phyloP scores from a whole-genome alignment of 2,329 filamentous ascomycete genomes.

The Orbilia javanica region DNA sequence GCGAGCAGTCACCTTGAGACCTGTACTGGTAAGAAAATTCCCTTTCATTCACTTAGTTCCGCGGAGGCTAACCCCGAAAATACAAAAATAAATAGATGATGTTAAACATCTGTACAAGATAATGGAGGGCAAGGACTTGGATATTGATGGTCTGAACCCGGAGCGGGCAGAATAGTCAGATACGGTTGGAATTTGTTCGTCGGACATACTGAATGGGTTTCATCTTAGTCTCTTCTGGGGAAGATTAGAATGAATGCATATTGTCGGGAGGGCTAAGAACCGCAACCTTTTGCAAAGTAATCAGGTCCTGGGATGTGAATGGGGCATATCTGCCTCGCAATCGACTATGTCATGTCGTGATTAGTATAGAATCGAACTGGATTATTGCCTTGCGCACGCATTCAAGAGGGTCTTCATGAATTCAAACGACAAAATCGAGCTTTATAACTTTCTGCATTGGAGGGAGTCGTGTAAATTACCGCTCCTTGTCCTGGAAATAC shows the following conservation, averaged over 20 bases:
- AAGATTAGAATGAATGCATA: background rate
- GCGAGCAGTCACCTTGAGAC: conserved; percentile 98
- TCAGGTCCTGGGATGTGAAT: background rate
- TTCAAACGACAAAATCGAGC: too few species aligned
- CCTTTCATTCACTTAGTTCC: background rate
- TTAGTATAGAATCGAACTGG: background rate
- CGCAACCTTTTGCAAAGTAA: background rate
- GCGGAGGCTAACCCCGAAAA: background rate
- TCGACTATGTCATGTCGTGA: background rate
- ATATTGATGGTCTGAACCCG: conserved; percentile 73
- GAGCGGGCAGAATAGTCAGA: background rate
- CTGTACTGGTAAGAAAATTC: conserved; percentile 71
- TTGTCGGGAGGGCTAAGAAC: background rate
- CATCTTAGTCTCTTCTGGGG: background rate
- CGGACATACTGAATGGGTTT: background rate
- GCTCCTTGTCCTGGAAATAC: too few species aligned
- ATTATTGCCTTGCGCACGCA: background rate
- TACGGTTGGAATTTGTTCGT: background rate
- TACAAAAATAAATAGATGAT: conserved; percentile 78
- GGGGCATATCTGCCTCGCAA: background rate
- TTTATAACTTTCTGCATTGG: too few species aligned
- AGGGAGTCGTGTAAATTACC: too few species aligned
- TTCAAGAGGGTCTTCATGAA: too few species aligned
- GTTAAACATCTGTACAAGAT: conserved; percentile 93
- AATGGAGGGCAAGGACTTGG: conserved; percentile 84